Percentiles rank a stretch among this genome's conserved stretches.
Evolutionary conservation across 2,329 filamentous ascomycete species (phyloP).

Genomic region (Fusarium oxysporum): DNA sequence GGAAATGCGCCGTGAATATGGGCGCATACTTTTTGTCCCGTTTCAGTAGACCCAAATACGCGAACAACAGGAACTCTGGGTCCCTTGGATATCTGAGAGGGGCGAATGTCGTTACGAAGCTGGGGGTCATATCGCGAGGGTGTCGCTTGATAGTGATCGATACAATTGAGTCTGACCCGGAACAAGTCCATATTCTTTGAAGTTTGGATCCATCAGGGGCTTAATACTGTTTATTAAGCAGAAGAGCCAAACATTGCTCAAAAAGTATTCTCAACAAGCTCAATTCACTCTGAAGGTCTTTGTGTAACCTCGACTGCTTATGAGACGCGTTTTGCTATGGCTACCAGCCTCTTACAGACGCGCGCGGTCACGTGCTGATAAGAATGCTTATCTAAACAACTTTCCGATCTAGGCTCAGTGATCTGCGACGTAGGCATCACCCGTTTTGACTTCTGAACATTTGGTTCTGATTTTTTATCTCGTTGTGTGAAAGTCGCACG

Average conservation of each 20-base stretch:
- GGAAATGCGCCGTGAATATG: constrained; percentile 97
- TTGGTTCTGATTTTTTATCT: not conserved
- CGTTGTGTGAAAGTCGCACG: not conserved
- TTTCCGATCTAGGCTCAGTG: constrained; percentile 6
- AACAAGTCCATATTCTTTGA: constrained; percentile 71
- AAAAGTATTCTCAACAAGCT: not conserved
- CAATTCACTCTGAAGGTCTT: constrained; percentile 4
- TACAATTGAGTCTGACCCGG: constrained; percentile 91
- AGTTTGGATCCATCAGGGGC: constrained; percentile 34
- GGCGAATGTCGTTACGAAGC: constrained; percentile 73
- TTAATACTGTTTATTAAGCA: not conserved
- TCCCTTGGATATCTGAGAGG: constrained; percentile 68
- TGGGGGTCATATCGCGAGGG: constrained; percentile 85
- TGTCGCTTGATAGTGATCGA: constrained; percentile 90
- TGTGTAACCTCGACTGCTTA: not conserved
- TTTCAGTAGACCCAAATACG: constrained; percentile 92
- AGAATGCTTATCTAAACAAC: constrained; percentile 31
- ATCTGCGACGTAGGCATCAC: constrained; percentile 2
- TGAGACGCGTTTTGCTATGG: constrained; percentile 26
- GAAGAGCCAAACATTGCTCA: not conserved
- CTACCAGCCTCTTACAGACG: not conserved
- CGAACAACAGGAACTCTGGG: constrained; percentile 87
- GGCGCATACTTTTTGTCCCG: constrained; percentile 94
- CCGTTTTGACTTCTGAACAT: not conserved
- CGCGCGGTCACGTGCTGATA: constrained; percentile 38